Base-by-base conservation (phyloP, 371 early-diverging fungal genomes). In the Mortierella sp. region DNA sequence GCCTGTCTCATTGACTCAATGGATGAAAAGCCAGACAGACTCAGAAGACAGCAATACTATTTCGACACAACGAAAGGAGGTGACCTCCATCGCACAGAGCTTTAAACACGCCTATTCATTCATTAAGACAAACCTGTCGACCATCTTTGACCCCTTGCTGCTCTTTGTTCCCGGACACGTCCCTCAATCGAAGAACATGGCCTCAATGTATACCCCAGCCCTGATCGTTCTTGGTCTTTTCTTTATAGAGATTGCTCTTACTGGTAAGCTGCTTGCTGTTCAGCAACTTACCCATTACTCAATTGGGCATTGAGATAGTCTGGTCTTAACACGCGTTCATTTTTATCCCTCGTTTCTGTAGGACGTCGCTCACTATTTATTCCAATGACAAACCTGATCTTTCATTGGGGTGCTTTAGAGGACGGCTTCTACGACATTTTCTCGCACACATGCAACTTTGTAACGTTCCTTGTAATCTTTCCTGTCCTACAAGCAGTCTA, bases 141-240 rank as follows among this genome's bases (percentile, higher is more conserved):
- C 31, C 42, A 52, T 73, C 0, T 16, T 78, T 8, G 73, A 54
- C 1, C 82, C 82, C 0, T 34, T 82, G 19, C 21, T 68, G 42
- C 28, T 79, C n/a, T 78, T 79, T 72, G 55, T 70, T 1, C 82
- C 82, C 28, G 78, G 76, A 9, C 26, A 24, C 13, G n/a, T 68
- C 21, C 68, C 68, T 38, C 38, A 68, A 11, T 38, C 68, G 13
- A 38, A 68, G 24, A 68, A 42, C 19, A 68, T 68, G 68, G 21
- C 68, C 24, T 42, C 68, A 34, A 19, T 21, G 24, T 68, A 68
- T 48, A 65, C 31, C 26, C 73, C 74, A 9, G 31, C 28, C 28
- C 26, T 78, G 13, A 70, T 73, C 44, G 1, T 77, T 10, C 7
- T 55, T 8, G 48, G 19, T 1, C 16, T 1, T 0, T 26, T 34